Conservation (phyloP, 805 yeast species). For the Kodamaea nitidulidarum region DNA sequence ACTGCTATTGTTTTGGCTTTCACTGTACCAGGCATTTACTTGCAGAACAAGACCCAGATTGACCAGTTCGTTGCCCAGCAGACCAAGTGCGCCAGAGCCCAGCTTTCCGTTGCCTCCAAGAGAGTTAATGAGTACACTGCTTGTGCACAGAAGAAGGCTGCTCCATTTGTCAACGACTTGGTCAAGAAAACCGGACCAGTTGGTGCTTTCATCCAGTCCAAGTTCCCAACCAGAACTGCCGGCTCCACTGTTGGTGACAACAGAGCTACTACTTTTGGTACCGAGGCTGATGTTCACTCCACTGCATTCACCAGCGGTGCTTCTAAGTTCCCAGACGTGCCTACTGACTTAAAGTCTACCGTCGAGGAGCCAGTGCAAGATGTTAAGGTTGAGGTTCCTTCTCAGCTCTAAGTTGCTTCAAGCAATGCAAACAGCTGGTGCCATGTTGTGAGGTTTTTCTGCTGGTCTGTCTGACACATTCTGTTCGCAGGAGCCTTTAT, state of each 20-base stretch:
- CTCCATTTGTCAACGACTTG: slow-evolving; percentile 57
- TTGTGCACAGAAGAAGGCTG: slow-evolving; percentile 38
- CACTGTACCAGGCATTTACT: slow-evolving; percentile 72
- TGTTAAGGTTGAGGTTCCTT: not conserved
- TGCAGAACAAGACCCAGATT: slow-evolving; percentile 71
- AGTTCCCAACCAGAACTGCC: slow-evolving; percentile 65
- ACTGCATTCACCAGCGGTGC: slow-evolving; percentile 31
- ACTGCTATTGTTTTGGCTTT: slow-evolving; percentile 58
- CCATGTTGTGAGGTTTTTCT: too few species aligned
- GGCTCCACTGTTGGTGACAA: slow-evolving; percentile 56
- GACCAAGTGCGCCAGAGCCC: slow-evolving; percentile 43
- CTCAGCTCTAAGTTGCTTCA: not conserved
- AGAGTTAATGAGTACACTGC: slow-evolving; percentile 44
- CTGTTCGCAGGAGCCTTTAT: too few species aligned
- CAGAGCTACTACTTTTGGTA: slow-evolving; percentile 17
- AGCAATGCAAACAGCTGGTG: too few species aligned
- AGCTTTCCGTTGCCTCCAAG: slow-evolving; percentile 43
- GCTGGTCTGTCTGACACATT: too few species aligned
- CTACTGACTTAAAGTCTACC: slow-evolving; percentile 20
- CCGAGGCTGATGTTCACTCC: slow-evolving; percentile 16
- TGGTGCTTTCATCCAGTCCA: slow-evolving; percentile 52
- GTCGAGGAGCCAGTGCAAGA: slow-evolving; percentile 16
- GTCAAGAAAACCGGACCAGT: slow-evolving; percentile 65
- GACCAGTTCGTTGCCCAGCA: slow-evolving; percentile 54
- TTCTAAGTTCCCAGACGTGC: slow-evolving; percentile 41